A percentile compares a stretch with the other conserved stretches of the same genome.
Evolutionary conservation across 768 basidiomycete genomes (phyloP).

Genomic region (Phanerodontia chrysosporium): DNA sequence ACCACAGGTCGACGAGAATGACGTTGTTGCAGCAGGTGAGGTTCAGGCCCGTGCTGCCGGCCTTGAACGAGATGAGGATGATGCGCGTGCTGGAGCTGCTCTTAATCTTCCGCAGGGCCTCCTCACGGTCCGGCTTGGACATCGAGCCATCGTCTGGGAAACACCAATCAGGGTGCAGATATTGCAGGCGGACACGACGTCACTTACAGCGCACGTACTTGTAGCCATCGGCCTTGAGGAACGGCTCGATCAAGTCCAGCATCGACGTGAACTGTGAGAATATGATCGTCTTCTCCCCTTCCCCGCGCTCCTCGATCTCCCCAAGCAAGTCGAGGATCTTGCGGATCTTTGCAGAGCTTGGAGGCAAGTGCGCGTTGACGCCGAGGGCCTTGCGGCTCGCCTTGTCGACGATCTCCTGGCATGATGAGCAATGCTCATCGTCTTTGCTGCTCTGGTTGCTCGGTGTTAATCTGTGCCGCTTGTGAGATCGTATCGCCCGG

Average conservation of each 20-base stretch:
- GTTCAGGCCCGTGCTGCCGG: slow-evolving; percentile 92
- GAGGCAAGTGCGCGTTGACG: slow-evolving; percentile 42
- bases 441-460: slow-evolving; percentile 18
- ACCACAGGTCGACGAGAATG: slow-evolving; percentile 91
- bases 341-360: slow-evolving; percentile 81
- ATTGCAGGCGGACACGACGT: not conserved
- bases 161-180: slow-evolving; percentile 6
- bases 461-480: slow-evolving; percentile 23
- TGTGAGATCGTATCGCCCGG: not conserved
- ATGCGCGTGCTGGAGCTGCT: slow-evolving; percentile 53
- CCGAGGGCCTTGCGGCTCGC: slow-evolving; percentile 36
- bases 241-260: slow-evolving; percentile 84
- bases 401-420: slow-evolving; percentile 48
- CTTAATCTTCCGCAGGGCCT: slow-evolving; percentile 69
- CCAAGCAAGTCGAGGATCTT: slow-evolving; percentile 73
- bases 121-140: slow-evolving; percentile 71
- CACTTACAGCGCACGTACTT: slow-evolving; percentile 83
- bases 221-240: slow-evolving; percentile 64
- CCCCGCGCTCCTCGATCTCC: slow-evolving; percentile 55
- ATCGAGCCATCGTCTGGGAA: slow-evolving; percentile 86
- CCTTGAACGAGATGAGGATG: slow-evolving; percentile 95
- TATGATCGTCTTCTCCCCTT: slow-evolving; percentile 81
- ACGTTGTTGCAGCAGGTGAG: slow-evolving; percentile 93
- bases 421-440: slow-evolving; percentile 42
- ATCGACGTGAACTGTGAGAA: slow-evolving; percentile 91